A percentile compares a stretch with the other conserved stretches of the same genome.
phyloP scores from a whole-genome alignment of 1,284 basidiomycete species.

The Mycosarcoma mackinlayi region DNA sequence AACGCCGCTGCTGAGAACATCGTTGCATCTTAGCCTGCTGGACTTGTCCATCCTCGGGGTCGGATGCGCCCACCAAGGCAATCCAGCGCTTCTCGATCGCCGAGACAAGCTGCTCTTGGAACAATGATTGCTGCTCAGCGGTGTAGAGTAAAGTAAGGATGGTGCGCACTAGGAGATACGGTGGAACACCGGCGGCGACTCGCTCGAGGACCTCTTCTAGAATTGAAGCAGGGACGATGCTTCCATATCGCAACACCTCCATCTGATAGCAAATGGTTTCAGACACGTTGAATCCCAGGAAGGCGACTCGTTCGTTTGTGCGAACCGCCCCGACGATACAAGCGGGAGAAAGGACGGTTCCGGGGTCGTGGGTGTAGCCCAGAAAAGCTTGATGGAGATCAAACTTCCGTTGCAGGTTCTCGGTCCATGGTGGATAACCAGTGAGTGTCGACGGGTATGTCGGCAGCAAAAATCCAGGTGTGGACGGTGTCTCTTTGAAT shows the following conservation, averaged over 20 bases:
- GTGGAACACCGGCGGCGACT: not conserved
- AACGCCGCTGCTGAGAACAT: not conserved
- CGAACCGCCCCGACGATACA: constrained; percentile 20
- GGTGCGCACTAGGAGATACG: constrained; percentile 13
- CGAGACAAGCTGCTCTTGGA: constrained; percentile 9
- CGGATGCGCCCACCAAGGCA: not conserved
- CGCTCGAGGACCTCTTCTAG: constrained; percentile 16
- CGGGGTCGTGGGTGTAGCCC: constrained; percentile 12
- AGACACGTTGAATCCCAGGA: constrained; percentile 37
- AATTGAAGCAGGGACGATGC: not conserved
- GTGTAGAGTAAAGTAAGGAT: constrained; percentile 18
- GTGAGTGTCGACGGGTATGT: constrained; percentile 6
- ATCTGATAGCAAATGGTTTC: constrained; percentile 28
- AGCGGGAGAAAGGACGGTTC: constrained; percentile 3
- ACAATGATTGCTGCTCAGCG: constrained; percentile 1
- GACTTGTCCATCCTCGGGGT: not conserved
- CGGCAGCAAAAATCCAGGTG: not conserved
- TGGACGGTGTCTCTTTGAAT: not conserved
- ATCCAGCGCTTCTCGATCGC: constrained; percentile 13
- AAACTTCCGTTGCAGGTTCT: constrained; percentile 29
- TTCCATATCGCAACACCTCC: constrained; percentile 2
- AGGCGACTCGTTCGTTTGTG: constrained; percentile 33
- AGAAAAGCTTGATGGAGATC: constrained; percentile 30
- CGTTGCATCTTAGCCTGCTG: not conserved
- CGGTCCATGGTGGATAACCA: constrained; percentile 40